These are phyloP conservation scores for Mycosarcoma mackinlayi DNA, from an alignment of 1,284 basidiomycete species.

Conservation along the genomic window DNA sequence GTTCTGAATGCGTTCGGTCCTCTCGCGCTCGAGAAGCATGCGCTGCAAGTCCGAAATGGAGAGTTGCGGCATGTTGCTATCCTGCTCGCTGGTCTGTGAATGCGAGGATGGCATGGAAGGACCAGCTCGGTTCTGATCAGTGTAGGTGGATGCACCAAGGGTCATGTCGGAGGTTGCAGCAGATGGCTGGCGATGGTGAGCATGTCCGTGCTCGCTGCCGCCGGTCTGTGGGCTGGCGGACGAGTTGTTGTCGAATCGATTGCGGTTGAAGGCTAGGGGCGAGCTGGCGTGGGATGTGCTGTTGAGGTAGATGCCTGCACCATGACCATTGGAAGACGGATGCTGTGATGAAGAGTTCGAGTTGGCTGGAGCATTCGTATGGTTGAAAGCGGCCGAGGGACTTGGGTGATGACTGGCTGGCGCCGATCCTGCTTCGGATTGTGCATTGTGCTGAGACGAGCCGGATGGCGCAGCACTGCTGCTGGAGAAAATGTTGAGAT, in stretches of 20 bases:
- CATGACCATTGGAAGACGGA: constrained; percentile 10
- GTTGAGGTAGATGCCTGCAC: constrained; percentile 10
- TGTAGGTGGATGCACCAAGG: constrained; percentile 1
- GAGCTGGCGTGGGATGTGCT: constrained; percentile 33
- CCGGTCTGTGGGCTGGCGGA: constrained; percentile 31
- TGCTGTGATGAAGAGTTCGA: constrained; percentile 9
- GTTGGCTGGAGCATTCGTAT: constrained; percentile 9
- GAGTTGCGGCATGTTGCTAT: constrained; percentile 27
- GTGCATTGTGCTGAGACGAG: constrained; percentile 24
- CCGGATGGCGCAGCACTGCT: constrained; percentile 12
- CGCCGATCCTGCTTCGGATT: constrained; percentile 33
- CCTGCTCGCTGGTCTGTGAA: constrained; percentile 18
- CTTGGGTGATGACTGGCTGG: constrained; percentile 51
- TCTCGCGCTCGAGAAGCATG: constrained; percentile 56
- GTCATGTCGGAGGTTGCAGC: constrained; percentile 18
- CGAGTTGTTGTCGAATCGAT: constrained; percentile 34
- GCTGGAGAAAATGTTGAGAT: constrained; percentile 45
- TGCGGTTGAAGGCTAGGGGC: constrained; percentile 26
- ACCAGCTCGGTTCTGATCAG: constrained; percentile 3
- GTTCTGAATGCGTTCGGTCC: constrained; percentile 56
- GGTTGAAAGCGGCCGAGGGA: constrained; percentile 24
- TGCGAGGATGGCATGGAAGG: constrained; percentile 11
- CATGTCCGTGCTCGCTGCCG: constrained; percentile 17
- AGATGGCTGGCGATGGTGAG: constrained; percentile 21
- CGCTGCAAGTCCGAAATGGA: constrained; percentile 51